phyloP scores from a whole-genome alignment of 108 stramenopile genomes.

The Cyclotella kingstonii region DNA sequence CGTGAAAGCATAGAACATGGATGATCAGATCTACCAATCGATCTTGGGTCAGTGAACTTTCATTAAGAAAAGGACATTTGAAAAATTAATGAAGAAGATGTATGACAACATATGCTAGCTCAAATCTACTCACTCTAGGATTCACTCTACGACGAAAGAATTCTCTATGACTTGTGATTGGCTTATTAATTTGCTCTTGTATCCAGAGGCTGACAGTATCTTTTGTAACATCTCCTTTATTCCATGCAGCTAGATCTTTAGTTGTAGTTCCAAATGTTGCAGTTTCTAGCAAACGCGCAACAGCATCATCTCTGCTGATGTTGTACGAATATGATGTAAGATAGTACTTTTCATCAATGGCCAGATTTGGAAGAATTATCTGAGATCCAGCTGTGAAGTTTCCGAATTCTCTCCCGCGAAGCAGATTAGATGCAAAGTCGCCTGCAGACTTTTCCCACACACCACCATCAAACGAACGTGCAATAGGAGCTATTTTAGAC shows the following conservation, averaged over 20 bases:
- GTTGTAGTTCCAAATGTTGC: constrained; percentile 42
- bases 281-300: constrained; percentile 38
- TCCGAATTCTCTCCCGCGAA: constrained; percentile 25
- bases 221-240: constrained; percentile 21
- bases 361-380: constrained; percentile 33
- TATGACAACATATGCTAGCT: neutral
- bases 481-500: constrained; percentile 37
- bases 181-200: constrained; percentile 19
- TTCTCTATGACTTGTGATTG: constrained; percentile 27
- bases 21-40: constrained; percentile 31
- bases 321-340: constrained; percentile 32
- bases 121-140: constrained; percentile 25
- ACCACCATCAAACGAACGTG: constrained; percentile 44
- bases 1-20: constrained; percentile 23
- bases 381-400: constrained; percentile 36
- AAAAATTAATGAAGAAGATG: neutral
- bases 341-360: constrained; percentile 28
- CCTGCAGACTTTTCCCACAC: constrained; percentile 49
- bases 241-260: constrained; percentile 19
- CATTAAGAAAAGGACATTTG: neutral
- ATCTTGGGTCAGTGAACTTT: constrained; percentile 35
- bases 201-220: constrained; percentile 29
- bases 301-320: constrained; percentile 9
- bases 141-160: constrained; percentile 35
- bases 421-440: constrained; percentile 34